Conservation (phyloP, 768 basidiomycete genomes). For the Lactarius indigo region DNA sequence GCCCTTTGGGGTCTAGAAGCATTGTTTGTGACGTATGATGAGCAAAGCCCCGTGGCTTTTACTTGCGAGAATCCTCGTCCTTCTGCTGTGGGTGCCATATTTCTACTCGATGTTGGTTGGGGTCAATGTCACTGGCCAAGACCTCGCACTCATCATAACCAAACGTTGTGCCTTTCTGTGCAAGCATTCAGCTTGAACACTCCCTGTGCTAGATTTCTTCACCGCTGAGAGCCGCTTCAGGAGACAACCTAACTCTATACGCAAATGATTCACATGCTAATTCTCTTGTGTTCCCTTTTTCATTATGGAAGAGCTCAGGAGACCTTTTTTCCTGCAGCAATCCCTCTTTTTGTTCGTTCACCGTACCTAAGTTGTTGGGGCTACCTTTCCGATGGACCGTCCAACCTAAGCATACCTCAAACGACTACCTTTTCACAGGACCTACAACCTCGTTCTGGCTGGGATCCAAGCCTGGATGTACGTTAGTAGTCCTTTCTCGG, state of each 20-base stretch:
- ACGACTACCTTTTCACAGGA: too few species aligned
- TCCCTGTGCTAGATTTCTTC: not conserved
- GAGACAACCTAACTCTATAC: not conserved
- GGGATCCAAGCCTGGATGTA: too few species aligned
- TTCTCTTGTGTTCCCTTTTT: not conserved
- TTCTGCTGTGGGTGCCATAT: not conserved
- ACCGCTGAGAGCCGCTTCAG: not conserved
- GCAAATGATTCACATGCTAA: not conserved
- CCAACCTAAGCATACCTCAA: too few species aligned
- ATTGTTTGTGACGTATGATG: not conserved
- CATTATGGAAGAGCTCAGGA: not conserved
- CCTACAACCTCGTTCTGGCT: constrained; percentile 2
- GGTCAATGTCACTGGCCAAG: not conserved
- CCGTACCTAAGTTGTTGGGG: constrained; percentile 29
- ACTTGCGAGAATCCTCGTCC: not conserved
- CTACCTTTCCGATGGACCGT: too few species aligned
- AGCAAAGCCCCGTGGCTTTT: not conserved
- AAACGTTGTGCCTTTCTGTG: not conserved
- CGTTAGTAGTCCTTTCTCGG: not conserved
- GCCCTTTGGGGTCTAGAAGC: not conserved
- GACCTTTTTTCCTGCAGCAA: too few species aligned
- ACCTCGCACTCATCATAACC: not conserved
- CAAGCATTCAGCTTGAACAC: not conserved
- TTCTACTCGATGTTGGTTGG: not conserved
- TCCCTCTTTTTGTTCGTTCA: constrained; percentile 31